Evolutionary conservation across 805 yeast genomes (phyloP), one percentile per base, ranked within the genome.

Genomic region (Lipomyces yamadae): DNA sequence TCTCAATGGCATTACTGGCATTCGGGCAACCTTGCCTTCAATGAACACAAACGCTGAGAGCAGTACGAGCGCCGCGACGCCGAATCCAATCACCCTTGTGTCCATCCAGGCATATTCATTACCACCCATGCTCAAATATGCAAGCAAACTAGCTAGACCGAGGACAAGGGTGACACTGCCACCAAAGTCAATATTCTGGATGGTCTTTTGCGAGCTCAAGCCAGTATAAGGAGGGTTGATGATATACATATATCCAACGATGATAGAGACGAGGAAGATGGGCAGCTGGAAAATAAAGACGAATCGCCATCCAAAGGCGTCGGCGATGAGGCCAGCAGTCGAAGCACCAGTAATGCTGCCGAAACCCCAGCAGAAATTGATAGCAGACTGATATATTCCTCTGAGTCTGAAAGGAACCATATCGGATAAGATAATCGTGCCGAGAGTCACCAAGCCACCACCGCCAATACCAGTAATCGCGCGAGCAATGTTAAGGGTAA

Each of bases 381-480:
- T 52, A 2, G 71, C 70, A 6, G 72, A 64, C 75, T 92, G 97
- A 77, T 86, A 91, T 39, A 90, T 77, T 0, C 96, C 97, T 65
- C 97, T 82, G 50, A 88, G 85, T 64, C 95, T 81, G 67, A 89
- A 65, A 1, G 96, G 87, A 33, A 92, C 87, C 62, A 91, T 80
- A 76, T 92, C 97, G 30, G 91, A 86, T 70, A 88, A 83, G 5
- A 92, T 83, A 66, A 92, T 89, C 6, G 96, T 88, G 29, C 91
- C 85, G 72, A 91, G 80, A 0, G 94, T 83, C 63, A 88, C 85
- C 73, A 92, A 84, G 0, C 97, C 97, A 6, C 97, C 95, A 15
- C 96, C 97, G 15, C 97, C 97, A 65, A 90, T 83, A n/a, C 97
- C 97, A 32, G 96, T 87, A 61, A 92, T 81, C 67, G 91, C 88